Evolutionary conservation across 208 protist species (phyloP).

Genomic region (Blechomonas ayalai): DNA sequence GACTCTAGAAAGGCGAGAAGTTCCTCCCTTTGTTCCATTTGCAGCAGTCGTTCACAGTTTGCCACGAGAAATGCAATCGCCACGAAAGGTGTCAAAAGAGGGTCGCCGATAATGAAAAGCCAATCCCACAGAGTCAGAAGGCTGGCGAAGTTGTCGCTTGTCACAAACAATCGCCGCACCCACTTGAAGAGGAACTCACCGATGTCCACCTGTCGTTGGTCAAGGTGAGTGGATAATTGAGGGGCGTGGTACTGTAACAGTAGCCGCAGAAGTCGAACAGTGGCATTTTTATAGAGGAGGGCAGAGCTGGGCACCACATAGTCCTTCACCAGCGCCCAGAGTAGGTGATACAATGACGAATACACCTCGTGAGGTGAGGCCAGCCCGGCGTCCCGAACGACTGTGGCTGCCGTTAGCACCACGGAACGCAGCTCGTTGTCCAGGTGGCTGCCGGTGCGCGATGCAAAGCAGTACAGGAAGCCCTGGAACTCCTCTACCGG

Average conservation of each 20-base stretch:
- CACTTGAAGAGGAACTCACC: constrained; percentile 45
- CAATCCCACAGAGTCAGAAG: constrained; percentile 66
- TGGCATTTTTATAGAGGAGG: constrained; percentile 26
- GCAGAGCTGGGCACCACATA: constrained; percentile 31
- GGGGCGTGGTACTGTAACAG: constrained; percentile 91
- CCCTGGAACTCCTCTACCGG: background rate
- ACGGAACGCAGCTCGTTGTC: background rate
- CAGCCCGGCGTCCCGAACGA: constrained; percentile 4
- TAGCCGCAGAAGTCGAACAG: constrained; percentile 46
- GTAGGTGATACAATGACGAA: constrained; percentile 11
- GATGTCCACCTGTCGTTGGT: constrained; percentile 57
- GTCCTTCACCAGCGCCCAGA: constrained; percentile 24
- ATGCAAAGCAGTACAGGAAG: constrained; percentile 4
- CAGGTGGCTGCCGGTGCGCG: background rate
- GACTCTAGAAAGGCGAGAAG: constrained; percentile 14
- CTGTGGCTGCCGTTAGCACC: background rate
- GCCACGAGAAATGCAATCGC: constrained; percentile 57
- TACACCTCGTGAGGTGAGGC: constrained; percentile 9
- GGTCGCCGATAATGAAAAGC: constrained; percentile 66
- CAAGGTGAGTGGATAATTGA: constrained; percentile 66
- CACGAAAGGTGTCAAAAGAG: constrained; percentile 61
- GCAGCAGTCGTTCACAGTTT: constrained; percentile 41
- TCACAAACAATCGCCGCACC: constrained; percentile 48
- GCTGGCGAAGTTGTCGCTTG: constrained; percentile 3
- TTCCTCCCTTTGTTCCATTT: constrained; percentile 17